A percentile compares a stretch with the other conserved stretches of the same genome.
Conservation (phyloP, 2,329 filamentous ascomycete genomes). For the Phyllosticta paracitricarpa region DNA sequence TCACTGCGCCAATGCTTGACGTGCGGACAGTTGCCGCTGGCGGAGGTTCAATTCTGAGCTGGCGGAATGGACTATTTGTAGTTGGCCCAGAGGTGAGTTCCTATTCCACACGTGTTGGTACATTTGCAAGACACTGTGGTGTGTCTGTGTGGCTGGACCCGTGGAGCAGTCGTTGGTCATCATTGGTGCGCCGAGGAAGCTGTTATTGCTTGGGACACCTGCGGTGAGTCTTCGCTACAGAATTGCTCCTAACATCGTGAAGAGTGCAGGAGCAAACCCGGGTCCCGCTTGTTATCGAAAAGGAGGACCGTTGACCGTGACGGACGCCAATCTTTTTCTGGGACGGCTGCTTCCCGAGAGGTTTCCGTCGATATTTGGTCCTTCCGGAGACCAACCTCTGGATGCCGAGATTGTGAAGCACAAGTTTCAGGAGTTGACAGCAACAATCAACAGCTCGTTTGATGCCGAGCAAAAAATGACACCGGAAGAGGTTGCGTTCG, state of each 20-base stretch:
- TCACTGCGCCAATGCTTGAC: slow-evolving; percentile 23
- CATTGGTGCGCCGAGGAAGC: too few relatives aligned
- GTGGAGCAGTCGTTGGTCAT: too few relatives aligned
- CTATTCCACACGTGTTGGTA: too few relatives aligned
- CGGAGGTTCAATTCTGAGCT: slow-evolving; percentile 76
- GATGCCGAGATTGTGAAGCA: slow-evolving; percentile 32
- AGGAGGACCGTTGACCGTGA: slow-evolving; percentile 26
- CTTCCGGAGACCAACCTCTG: slow-evolving; percentile 25
- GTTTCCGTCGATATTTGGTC: slow-evolving; percentile 26
- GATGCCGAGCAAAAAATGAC: slow-evolving; percentile 20
- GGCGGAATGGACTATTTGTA: slow-evolving; percentile 79
- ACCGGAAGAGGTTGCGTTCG: slow-evolving; percentile 18
- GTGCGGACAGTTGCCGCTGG: slow-evolving; percentile 31
- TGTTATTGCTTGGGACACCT: too few relatives aligned
- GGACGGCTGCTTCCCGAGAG: slow-evolving; percentile 21
- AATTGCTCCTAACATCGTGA: not conserved
- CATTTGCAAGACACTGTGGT: too few relatives aligned
- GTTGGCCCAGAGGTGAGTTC: slow-evolving; percentile 60
- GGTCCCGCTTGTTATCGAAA: slow-evolving; percentile 26
- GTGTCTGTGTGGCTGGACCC: too few relatives aligned
- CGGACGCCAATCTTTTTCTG: slow-evolving; percentile 26
- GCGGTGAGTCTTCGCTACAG: too few relatives aligned
- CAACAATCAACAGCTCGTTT: slow-evolving; percentile 32
- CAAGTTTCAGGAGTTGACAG: slow-evolving; percentile 35
- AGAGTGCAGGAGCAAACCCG: slow-evolving; percentile 26